Base-by-base conservation (phyloP, 352 stramenopile species). In the Phytophthora pistaciae region DNA sequence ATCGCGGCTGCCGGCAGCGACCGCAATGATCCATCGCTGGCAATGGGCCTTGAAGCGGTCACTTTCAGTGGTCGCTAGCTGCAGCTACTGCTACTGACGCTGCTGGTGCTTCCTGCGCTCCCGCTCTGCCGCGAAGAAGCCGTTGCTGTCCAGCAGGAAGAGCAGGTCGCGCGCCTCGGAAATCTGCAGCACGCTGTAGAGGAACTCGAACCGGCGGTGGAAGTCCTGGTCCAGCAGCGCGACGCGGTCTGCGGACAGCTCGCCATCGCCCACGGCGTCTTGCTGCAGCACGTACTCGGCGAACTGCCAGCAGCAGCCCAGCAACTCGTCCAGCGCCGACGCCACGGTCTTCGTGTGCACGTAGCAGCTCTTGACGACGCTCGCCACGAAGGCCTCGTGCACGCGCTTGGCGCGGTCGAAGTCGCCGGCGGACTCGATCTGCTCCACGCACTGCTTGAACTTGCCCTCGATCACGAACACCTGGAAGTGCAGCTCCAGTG, bases 61-160 rank as follows among this genome's bases (percentile, higher is more conserved):
- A 63, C 38, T 56, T 64, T 54, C 53, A 62, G n/a, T 59, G 29
- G n/a, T 36, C 46, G 44, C 29, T 25, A 38, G 33, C 36, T 62
- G 54, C 56, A 52, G 70, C 52, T 69, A 68, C 64, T 75, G 70
- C 61, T 82, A 33, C 29, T 33, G 29, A 7, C 29, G 29, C 29
- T 56, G 70, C 52, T 69, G 71, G 64, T 75, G 70, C 61, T 82
- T 82, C 29, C 69, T 75, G 13, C 69, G 64, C 23, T 80, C 74
- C 14, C 79, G 79, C 49, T 90, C 79, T 4, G 67, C 57, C 13
- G 75, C 74, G 68, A 92, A 92, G 71, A 84, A 92, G 8, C 75
- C 84, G 68, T 92, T 91, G 76, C 79, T 91, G 69, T 92, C 84
- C 18, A 94, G 71, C 63, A 94, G 60, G 61, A 94, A 84, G 52